Base-by-base conservation (phyloP, 2,329 filamentous ascomycete species). In the Mycosphaerelloides madeirae region DNA sequence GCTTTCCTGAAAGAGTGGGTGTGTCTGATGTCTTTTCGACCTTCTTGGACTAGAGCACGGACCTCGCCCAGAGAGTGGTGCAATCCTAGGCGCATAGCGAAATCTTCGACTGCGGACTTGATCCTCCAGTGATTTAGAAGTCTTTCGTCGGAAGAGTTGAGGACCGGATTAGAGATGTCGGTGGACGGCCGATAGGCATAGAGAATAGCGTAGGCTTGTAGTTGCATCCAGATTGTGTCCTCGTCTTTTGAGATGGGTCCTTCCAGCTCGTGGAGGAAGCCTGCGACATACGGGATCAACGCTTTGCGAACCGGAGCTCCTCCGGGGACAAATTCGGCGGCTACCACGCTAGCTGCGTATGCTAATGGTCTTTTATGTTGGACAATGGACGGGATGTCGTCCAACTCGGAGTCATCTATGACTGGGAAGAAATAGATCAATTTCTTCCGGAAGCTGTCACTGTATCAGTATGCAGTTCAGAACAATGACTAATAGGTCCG, bases 131-230 rank as follows among this genome's bases (percentile, higher is more conserved):
- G 43, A 20, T 45, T 40, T 11, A 45, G 36, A 25, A 34, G 43
- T 29, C 43, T 19, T 11, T 20, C 31, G 5, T 18, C 13, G 1
- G 19, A 15, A 2, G 2, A 34, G 18, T 45, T 31, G 8, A 13
- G 13, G 14, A 18, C 14, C 4, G 43, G 43, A 11, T 40, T 34
- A 3, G 43, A 35, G 8, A 44, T 34, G 28, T 44, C 43, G 12
- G 31, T 22, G 28, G 43, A 29, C 13, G 43, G 16, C 13, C 31
- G 16, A 14, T 44, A 29, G 16, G 43, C 43, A 20, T 40, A 40
- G 3, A 40, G 37, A 15, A 45, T 40, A 13, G 36, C 43, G 31
- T 40, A 45, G 12, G 43, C 43, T 15, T 40, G 43, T 9, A 45
- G 37, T 15, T 45, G 36, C 36, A 36, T 45, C 37, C 43, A 44